Conservation (phyloP, 352 stramenopile genomes). For the Globisporangium polare region DNA sequence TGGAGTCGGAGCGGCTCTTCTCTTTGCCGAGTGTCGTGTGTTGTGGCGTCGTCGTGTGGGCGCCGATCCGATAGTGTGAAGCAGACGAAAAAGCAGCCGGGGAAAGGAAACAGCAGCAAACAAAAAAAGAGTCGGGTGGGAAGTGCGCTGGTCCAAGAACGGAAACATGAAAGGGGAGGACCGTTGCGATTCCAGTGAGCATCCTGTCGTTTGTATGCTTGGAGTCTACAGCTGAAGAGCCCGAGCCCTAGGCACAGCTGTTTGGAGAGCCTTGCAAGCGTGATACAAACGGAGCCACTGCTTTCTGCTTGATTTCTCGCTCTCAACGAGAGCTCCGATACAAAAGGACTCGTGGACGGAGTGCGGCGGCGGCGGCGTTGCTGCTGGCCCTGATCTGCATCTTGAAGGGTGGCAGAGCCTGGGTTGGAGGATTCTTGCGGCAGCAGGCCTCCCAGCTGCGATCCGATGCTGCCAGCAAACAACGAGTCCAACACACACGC, state of each 20-base stretch:
- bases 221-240: not conserved
- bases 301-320: not conserved
- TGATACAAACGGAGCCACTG: not conserved
- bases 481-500: not conserved
- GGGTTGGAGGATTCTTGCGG: not conserved
- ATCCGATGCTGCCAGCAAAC: too few species aligned
- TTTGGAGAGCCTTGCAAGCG: not conserved
- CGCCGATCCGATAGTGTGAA: not conserved
- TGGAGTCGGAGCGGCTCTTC: conserved; percentile 1
- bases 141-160: not conserved
- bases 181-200: not conserved
- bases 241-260: not conserved
- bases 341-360: not conserved
- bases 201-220: not conserved
- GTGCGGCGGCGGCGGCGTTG: too few species aligned
- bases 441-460: not conserved
- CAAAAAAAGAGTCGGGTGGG: not conserved
- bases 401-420: conserved; percentile 1
- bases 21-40: not conserved
- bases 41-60: not conserved
- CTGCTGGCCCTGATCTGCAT: not conserved
- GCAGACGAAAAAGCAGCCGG: not conserved
- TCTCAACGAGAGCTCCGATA: not conserved
- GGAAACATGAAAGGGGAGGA: not conserved
- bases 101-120: too few species aligned